Evolutionary conservation across 2,329 filamentous ascomycete species (phyloP).

Genomic region (Colletotrichum godetiae): DNA sequence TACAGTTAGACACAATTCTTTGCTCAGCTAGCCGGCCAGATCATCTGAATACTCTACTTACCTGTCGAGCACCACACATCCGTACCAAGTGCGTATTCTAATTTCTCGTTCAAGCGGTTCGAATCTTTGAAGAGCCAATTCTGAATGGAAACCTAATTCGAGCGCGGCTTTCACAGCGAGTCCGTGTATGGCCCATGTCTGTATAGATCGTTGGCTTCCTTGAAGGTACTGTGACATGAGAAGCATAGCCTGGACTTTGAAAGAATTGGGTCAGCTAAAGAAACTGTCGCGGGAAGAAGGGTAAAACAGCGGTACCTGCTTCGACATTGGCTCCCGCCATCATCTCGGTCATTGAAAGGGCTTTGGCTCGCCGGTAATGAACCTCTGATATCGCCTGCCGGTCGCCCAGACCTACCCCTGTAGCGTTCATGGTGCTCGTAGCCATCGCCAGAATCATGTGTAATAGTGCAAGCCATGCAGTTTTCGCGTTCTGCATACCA

Average conservation of each 20-base stretch:
- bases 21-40: too few species aligned
- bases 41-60: slow-evolving; percentile 35
- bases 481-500: slow-evolving; percentile 48
- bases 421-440: slow-evolving; percentile 46
- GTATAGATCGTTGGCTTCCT: slow-evolving; percentile 62
- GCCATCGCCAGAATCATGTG: slow-evolving; percentile 64
- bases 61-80: slow-evolving; percentile 59
- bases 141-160: slow-evolving; percentile 63
- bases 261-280: not conserved
- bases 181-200: slow-evolving; percentile 66
- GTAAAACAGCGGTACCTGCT: slow-evolving; percentile 43
- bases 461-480: slow-evolving; percentile 62
- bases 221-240: slow-evolving; percentile 64
- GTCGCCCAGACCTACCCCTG: slow-evolving; percentile 45
- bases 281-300: too few species aligned
- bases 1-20: too few species aligned
- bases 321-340: slow-evolving; percentile 56
- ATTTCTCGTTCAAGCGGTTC: slow-evolving; percentile 57
- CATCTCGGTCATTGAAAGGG: slow-evolving; percentile 55
- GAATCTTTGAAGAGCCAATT: slow-evolving; percentile 47
- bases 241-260: slow-evolving; percentile 59
- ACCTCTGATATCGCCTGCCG: slow-evolving; percentile 54
- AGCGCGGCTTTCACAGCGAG: slow-evolving; percentile 62
- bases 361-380: slow-evolving; percentile 56
- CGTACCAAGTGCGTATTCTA: slow-evolving; percentile 61